A percentile compares a stretch with the other conserved stretches of the same genome.
These are phyloP conservation scores for Phlebopus sp. DNA, from an alignment of 1,284 basidiomycete genomes.

Conservation along the genomic window DNA sequence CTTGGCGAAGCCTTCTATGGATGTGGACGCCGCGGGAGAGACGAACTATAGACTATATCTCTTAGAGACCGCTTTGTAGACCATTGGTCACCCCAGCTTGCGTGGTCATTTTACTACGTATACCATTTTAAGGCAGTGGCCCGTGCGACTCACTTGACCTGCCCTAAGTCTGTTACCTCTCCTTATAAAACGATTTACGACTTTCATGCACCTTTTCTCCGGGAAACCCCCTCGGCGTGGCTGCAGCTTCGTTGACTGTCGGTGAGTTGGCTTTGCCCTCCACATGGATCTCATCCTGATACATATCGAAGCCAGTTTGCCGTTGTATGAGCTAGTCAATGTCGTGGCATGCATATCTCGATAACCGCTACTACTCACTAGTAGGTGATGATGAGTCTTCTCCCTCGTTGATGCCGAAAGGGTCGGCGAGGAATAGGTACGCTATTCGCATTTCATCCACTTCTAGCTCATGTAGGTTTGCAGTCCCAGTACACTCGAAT, in stretches of 20 bases:
- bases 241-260: neutral
- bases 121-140: conserved; percentile 8
- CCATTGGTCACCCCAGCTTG: too few relatives aligned
- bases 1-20: conserved; percentile 27
- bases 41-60: conserved; percentile 24
- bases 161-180: conserved; percentile 27
- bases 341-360: too few relatives aligned
- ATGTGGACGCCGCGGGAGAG: conserved; percentile 17
- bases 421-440: conserved; percentile 26
- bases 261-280: conserved; percentile 1
- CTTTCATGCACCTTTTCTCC: neutral
- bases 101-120: neutral
- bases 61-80: conserved; percentile 1
- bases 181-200: conserved; percentile 16
- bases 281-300: neutral
- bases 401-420: conserved; percentile 17
- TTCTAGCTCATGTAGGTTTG: too few relatives aligned
- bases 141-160: conserved; percentile 24
- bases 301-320: conserved; percentile 7
- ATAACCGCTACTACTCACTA: conserved; percentile 9
- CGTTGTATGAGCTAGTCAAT: conserved; percentile 17
- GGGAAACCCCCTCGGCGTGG: conserved; percentile 37
- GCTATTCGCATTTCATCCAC: neutral
- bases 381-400: conserved; percentile 10
- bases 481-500: too few relatives aligned